A percentile compares a stretch with the other conserved stretches of the same genome.
Evolutionary conservation across 805 yeast species (phyloP).

Genomic region (Yamadazyma insecticola): DNA sequence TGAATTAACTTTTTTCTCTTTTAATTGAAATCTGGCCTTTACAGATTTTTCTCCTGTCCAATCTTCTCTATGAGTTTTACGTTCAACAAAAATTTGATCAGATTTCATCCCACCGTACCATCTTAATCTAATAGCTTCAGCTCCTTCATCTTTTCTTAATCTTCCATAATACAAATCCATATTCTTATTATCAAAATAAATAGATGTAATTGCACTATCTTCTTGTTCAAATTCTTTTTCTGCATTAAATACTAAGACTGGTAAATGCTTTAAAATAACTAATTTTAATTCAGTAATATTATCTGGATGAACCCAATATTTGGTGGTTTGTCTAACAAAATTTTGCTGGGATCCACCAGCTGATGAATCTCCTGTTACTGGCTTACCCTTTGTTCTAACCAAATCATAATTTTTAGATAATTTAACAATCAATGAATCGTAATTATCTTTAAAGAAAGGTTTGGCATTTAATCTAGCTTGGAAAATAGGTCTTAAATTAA

Average conservation of each 20-base stretch:
- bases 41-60: slow-evolving; percentile 99
- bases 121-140: slow-evolving; percentile 95
- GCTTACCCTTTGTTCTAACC: slow-evolving; percentile 94
- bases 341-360: slow-evolving; percentile 99
- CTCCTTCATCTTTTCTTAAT: slow-evolving; percentile 95
- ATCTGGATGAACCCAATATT: slow-evolving; percentile 99
- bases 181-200: slow-evolving; percentile 86
- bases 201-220: slow-evolving; percentile 95
- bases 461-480: slow-evolving; percentile 89
- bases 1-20: slow-evolving; percentile 84
- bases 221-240: slow-evolving; percentile 93
- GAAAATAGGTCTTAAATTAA: slow-evolving; percentile 80
- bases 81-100: slow-evolving; percentile 89
- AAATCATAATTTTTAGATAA: slow-evolving; percentile 85
- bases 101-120: slow-evolving; percentile 99
- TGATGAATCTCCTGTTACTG: slow-evolving; percentile 88
- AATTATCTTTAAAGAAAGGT: slow-evolving; percentile 94
- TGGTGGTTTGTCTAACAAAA: slow-evolving; percentile 97
- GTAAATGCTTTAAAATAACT: slow-evolving; percentile 88
- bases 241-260: slow-evolving; percentile 93
- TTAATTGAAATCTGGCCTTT: slow-evolving; percentile 90
- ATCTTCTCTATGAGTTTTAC: slow-evolving; percentile 98
- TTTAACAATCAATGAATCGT: slow-evolving; percentile 83
- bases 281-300: slow-evolving; percentile 94
- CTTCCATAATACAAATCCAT: slow-evolving; percentile 93